phyloP scores from a whole-genome alignment of 1,139 yeast species.

The Taphrina wiesneri region DNA sequence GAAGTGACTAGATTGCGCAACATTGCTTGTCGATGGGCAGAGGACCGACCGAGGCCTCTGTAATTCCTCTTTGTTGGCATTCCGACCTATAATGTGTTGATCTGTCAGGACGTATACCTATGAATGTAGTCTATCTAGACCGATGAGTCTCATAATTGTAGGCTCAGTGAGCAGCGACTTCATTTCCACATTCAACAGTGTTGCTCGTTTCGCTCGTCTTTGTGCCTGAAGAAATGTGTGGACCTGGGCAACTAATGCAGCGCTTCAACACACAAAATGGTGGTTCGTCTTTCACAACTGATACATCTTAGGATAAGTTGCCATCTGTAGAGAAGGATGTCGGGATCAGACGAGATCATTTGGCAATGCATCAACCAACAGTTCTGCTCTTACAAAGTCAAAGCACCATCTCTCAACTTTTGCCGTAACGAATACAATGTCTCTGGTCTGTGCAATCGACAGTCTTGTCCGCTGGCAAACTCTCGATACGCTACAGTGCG shows the following conservation, averaged over 20 bases:
- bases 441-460: slow-evolving; percentile 85
- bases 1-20: slow-evolving; percentile 65
- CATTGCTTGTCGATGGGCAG: slow-evolving; percentile 34
- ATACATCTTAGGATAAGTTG: neutral
- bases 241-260: neutral
- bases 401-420: slow-evolving; percentile 42
- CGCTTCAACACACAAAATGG: neutral
- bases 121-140: too few relatives aligned
- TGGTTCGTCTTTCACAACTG: neutral
- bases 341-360: slow-evolving; percentile 56
- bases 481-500: slow-evolving; percentile 95
- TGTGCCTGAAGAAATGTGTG: slow-evolving; percentile 9
- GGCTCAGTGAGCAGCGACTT: neutral
- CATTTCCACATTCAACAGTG: neutral
- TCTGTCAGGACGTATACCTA: too few relatives aligned
- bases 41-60: slow-evolving; percentile 32
- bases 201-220: neutral
- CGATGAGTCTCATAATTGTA: too few relatives aligned
- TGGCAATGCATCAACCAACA: slow-evolving; percentile 91
- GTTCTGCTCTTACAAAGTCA: slow-evolving; percentile 83
- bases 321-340: neutral
- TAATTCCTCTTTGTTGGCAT: slow-evolving; percentile 33
- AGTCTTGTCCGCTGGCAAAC: slow-evolving; percentile 94
- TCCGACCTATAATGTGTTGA: neutral
- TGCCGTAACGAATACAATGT: slow-evolving; percentile 70